These are phyloP conservation scores for Albugo candida DNA, from an alignment of 352 stramenopile species.

Conservation along the genomic window DNA sequence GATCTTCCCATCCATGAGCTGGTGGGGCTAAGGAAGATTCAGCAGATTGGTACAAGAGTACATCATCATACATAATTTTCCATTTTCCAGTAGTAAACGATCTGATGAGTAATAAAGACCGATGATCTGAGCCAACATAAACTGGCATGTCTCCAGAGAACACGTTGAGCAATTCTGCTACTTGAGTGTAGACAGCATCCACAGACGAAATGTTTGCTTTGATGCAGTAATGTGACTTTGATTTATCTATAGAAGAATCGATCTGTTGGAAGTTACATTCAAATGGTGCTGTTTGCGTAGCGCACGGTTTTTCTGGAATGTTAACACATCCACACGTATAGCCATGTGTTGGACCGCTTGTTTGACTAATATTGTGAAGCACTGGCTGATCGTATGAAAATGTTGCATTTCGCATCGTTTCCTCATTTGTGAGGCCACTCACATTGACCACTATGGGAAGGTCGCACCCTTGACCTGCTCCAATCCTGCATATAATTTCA, in stretches of 20 bases:
- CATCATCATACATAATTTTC: conserved; percentile 11
- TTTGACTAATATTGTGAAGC: conserved; percentile 18
- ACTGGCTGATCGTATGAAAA: conserved; percentile 27
- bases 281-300: conserved; percentile 18
- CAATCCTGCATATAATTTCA: conserved; percentile 15
- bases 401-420: conserved; percentile 3
- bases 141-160: not conserved
- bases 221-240: not conserved
- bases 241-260: not conserved
- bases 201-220: too few species aligned
- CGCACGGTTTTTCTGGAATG: conserved; percentile 18
- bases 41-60: conserved; percentile 11
- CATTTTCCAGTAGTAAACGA: conserved; percentile 11
- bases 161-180: not conserved
- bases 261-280: conserved; percentile 17
- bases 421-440: conserved; percentile 14
- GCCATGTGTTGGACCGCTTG: conserved; percentile 22
- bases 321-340: conserved; percentile 24
- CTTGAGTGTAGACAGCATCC: too few species aligned
- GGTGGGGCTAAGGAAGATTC: conserved; percentile 13
- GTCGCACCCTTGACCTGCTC: conserved; percentile 20
- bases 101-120: too few species aligned
- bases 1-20: conserved; percentile 1
- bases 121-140: not conserved
- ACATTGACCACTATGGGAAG: conserved; percentile 19